Evolutionary conservation across 169 alveolate species (phyloP).

Genomic region (Besnoitia besnoiti): DNA sequence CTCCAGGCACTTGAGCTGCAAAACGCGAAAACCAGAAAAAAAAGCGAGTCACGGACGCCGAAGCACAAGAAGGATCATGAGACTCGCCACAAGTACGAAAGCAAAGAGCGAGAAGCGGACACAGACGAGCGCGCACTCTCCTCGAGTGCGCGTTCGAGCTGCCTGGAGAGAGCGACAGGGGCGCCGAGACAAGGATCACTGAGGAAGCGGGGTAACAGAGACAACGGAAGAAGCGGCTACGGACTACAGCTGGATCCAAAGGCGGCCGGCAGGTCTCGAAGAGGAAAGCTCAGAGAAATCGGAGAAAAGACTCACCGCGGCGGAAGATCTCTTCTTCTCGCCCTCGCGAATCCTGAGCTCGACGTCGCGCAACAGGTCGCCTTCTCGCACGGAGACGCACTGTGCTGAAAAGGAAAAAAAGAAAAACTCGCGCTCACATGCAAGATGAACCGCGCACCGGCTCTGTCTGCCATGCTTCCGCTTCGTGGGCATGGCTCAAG

Average conservation of each 20-base stretch:
- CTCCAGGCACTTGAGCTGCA: slow-evolving; percentile 38
- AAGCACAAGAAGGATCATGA: not conserved
- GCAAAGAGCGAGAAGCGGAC: not conserved
- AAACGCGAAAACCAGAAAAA: not conserved
- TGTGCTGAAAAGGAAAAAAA: slow-evolving; percentile 31
- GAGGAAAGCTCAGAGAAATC: not conserved
- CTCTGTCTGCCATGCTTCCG: too few relatives aligned
- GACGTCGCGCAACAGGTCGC: slow-evolving; percentile 28
- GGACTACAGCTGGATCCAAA: too few relatives aligned
- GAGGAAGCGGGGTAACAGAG: too few relatives aligned
- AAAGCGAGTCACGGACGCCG: not conserved
- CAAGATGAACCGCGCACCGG: not conserved
- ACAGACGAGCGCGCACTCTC: not conserved
- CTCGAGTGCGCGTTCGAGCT: too few relatives aligned
- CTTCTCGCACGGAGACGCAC: slow-evolving; percentile 11
- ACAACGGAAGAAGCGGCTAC: too few relatives aligned
- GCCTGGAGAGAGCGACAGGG: too few relatives aligned
- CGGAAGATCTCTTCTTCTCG: not conserved
- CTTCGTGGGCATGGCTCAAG: too few relatives aligned
- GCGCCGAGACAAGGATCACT: not conserved
- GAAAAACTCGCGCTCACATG: not conserved
- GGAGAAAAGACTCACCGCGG: not conserved
- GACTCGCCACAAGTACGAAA: not conserved
- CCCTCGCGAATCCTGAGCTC: not conserved
- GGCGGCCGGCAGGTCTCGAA: too few relatives aligned